Evolutionary conservation across 2,329 filamentous ascomycete species (phyloP).

Genomic region (Colletotrichum aenigma): DNA sequence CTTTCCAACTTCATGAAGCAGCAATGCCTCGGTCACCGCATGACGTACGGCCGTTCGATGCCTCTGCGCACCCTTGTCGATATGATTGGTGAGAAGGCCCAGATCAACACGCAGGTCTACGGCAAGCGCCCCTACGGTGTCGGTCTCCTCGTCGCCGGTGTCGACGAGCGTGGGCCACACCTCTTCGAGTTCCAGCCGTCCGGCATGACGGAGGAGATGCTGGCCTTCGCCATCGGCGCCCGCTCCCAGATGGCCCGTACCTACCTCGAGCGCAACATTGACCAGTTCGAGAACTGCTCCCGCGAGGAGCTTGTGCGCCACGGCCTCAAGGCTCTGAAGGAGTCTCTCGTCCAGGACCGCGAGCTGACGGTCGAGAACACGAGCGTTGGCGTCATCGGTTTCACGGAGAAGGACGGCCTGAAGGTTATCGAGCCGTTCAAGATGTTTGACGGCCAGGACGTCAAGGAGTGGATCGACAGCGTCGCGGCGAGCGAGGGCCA

Average conservation of each 20-base stretch:
- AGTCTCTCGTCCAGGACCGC: conserved; percentile 95
- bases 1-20: conserved; percentile 99
- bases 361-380: conserved; percentile 98
- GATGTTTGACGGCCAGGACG: conserved; percentile 87
- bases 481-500: conserved; percentile 56
- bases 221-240: conserved; percentile 93
- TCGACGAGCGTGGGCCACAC: conserved; percentile 93
- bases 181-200: conserved; percentile 98
- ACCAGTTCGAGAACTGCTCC: conserved; percentile 76
- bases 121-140: conserved; percentile 96
- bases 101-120: conserved; percentile 97
- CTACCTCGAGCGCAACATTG: conserved; percentile 91
- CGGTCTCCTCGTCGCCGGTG: conserved; percentile 87
- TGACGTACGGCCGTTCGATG: conserved; percentile 94
- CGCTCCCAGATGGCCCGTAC: conserved; percentile 97
- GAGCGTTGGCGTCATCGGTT: conserved; percentile 84
- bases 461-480: conserved; percentile 84
- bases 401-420: conserved; percentile 50
- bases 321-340: conserved; percentile 89
- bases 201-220: conserved; percentile 96
- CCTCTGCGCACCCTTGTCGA: conserved; percentile 87
- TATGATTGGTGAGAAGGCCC: conserved; percentile 94
- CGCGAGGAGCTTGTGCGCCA: conserved; percentile 90
- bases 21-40: conserved; percentile 92
- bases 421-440: conserved; percentile 79